Evolutionary conservation across 2,329 filamentous ascomycete species (phyloP).

Genomic region (Fusarium secorum): DNA sequence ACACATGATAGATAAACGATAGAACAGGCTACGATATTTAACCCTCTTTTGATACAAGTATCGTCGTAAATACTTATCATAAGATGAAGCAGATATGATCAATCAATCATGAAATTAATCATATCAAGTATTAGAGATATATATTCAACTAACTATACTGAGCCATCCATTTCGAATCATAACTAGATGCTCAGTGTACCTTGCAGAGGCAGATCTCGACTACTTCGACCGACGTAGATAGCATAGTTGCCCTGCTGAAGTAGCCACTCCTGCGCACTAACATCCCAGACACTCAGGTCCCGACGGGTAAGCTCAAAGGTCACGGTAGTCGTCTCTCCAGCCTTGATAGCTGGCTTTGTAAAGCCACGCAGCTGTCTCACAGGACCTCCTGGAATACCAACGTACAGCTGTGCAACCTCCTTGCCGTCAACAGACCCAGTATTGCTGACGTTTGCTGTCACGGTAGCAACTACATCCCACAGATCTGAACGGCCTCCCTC

Average conservation of each 20-base stretch:
- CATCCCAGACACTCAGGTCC: constrained; percentile 10
- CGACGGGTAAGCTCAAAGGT: neutral
- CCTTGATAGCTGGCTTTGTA: neutral
- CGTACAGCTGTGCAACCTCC: constrained; percentile 9
- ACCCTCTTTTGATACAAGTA: rapidly evolving
- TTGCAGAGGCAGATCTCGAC: constrained; percentile 3
- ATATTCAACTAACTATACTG: rapidly evolving
- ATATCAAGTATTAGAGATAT: neutral
- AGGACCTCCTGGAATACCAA: neutral
- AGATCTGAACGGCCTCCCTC: neutral
- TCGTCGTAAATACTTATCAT: rapidly evolving
- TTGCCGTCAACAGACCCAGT: neutral
- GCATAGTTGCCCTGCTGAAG: constrained; percentile 5
- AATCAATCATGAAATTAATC: too few relatives aligned
- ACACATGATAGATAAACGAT: rapidly evolving
- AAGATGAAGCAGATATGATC: rapidly evolving
- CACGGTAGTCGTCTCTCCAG: neutral
- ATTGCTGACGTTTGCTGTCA: neutral
- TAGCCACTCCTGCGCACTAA: constrained; percentile 8
- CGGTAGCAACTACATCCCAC: constrained; percentile 1
- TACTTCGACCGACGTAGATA: constrained; percentile 3
- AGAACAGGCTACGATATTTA: neutral
- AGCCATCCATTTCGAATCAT: rapidly evolving
- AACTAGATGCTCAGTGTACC: neutral
- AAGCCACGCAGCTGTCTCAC: constrained; percentile 7